These are phyloP conservation scores for Ramularia collo-cygni DNA, from an alignment of 2,329 filamentous ascomycete genomes.

Conservation along the genomic window DNA sequence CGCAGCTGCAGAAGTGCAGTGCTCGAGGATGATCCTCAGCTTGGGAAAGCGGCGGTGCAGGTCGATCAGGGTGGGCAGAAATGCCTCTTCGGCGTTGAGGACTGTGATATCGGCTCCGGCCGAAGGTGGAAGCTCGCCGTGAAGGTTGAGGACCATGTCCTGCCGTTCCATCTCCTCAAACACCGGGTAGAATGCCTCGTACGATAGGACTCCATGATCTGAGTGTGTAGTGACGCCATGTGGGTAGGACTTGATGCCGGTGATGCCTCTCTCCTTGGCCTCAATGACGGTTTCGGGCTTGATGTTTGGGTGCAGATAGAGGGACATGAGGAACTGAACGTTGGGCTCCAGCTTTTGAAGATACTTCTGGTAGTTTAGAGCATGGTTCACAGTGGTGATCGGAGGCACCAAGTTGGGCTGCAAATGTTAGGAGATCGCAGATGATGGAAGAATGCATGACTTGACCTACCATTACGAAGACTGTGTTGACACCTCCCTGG, in stretches of 20 bases:
- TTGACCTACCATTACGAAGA: conserved; percentile 46
- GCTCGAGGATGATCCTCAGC: conserved; percentile 63
- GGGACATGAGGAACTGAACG: conserved; percentile 46
- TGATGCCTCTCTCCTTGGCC: conserved; percentile 65
- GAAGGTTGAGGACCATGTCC: conserved; percentile 53
- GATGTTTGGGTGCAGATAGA: conserved; percentile 45
- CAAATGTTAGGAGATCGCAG: not conserved
- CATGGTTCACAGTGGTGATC: conserved; percentile 43
- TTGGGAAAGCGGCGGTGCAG: conserved; percentile 70
- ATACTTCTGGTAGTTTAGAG: conserved; percentile 39
- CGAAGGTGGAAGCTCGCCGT: conserved; percentile 65
- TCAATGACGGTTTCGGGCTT: conserved; percentile 55
- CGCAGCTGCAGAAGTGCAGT: conserved; percentile 80
- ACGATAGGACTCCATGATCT: conserved; percentile 60
- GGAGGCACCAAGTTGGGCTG: conserved; percentile 47
- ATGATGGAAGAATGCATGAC: conserved; percentile 1
- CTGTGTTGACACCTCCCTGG: conserved; percentile 46
- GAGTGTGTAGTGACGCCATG: conserved; percentile 54
- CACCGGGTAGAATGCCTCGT: conserved; percentile 66
- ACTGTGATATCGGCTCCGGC: conserved; percentile 34
- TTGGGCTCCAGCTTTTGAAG: conserved; percentile 41
- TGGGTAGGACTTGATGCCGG: conserved; percentile 65
- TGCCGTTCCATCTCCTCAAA: conserved; percentile 86
- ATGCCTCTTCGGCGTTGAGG: conserved; percentile 65
- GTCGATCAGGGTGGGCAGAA: conserved; percentile 70